Percentiles rank a stretch among this genome's conserved stretches.
Evolutionary conservation across 2,329 filamentous ascomycete genomes (phyloP).

Genomic region (Penicillium polonicum): DNA sequence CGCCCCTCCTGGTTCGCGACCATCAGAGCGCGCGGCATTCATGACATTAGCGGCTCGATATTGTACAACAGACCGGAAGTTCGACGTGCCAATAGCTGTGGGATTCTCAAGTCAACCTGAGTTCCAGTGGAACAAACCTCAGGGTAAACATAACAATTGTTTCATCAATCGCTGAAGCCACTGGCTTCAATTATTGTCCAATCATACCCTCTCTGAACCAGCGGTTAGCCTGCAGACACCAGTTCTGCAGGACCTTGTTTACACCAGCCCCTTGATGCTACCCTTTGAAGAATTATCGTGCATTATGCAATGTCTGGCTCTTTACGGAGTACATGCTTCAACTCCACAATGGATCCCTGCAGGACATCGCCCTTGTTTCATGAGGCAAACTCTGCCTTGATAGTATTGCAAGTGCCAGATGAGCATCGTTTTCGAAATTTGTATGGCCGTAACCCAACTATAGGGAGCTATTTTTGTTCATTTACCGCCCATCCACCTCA

Average conservation of each 20-base stretch:
- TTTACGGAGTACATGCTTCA: neutral
- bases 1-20: neutral
- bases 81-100: neutral
- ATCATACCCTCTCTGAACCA: neutral
- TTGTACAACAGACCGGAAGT: neutral
- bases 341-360: neutral
- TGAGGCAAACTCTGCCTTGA: neutral
- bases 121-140: neutral
- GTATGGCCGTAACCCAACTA: neutral
- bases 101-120: neutral
- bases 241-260: neutral
- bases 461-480: neutral
- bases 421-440: neutral
- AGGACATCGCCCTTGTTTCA: neutral
- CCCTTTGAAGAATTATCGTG: neutral
- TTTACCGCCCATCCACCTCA: neutral
- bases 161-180: neutral
- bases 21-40: constrained; percentile 8
- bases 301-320: neutral
- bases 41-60: neutral
- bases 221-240: neutral
- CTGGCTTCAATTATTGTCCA: neutral
- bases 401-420: neutral
- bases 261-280: neutral
- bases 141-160: neutral